phyloP scores from a whole-genome alignment of 2,329 filamentous ascomycete species.

The Xenoacremonium recifei region DNA sequence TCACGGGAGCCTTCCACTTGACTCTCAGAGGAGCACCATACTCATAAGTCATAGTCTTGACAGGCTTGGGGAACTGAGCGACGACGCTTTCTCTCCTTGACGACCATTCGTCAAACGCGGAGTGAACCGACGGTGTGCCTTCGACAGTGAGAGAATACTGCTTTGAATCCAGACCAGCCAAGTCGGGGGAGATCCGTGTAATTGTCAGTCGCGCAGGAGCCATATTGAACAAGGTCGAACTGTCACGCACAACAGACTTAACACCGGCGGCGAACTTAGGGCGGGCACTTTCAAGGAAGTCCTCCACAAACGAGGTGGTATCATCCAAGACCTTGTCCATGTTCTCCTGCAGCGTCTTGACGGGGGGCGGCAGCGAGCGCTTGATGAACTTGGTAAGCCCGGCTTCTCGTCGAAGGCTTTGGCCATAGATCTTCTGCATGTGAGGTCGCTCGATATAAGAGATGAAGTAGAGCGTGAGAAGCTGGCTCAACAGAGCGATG shows the following conservation, averaged over 20 bases:
- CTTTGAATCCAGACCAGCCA: conserved; percentile 76
- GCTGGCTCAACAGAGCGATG: conserved; percentile 80
- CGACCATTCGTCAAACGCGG: conserved; percentile 55
- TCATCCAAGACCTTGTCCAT: conserved; percentile 86
- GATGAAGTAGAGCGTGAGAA: conserved; percentile 82
- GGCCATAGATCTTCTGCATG: conserved; percentile 96
- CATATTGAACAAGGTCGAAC: conserved; percentile 81
- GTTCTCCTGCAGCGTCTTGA: conserved; percentile 80
- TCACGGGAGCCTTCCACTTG: conserved; percentile 83
- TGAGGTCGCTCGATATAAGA: conserved; percentile 93
- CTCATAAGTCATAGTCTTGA: conserved; percentile 76
- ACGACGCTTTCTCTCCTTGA: conserved; percentile 72
- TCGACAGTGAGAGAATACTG: conserved; percentile 77
- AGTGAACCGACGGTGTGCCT: conserved; percentile 55
- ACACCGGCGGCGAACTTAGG: conserved; percentile 86
- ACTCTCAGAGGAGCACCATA: conserved; percentile 90
- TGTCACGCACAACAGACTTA: conserved; percentile 83
- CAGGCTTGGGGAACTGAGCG: conserved; percentile 65
- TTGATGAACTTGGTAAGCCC: conserved; percentile 91
- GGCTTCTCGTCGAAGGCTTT: conserved; percentile 78
- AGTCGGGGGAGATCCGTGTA: conserved; percentile 73
- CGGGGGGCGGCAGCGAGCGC: conserved; percentile 76
- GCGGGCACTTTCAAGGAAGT: conserved; percentile 80
- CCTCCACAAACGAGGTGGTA: conserved; percentile 85
- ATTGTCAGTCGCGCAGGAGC: conserved; percentile 86